Base-by-base conservation (phyloP, 2,329 filamentous ascomycete genomes). In the Metarhizium brunneum region DNA sequence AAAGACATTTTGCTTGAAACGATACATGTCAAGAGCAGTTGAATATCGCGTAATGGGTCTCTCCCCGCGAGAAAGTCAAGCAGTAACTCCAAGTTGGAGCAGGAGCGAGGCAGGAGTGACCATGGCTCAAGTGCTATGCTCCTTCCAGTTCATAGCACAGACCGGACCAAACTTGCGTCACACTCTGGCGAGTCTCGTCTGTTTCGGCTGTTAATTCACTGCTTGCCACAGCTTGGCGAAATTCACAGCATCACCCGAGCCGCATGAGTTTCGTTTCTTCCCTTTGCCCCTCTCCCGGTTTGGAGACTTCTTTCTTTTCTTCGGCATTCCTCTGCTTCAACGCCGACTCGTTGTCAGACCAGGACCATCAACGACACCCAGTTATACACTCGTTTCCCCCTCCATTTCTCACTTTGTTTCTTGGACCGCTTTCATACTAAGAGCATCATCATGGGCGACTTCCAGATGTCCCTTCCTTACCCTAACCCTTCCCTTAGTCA, bases 401-500 rank as follows among this genome's bases (percentile, higher is more conserved):
- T 54, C 25, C 45, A 48, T 54, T 38, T 48, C 32, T 40, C 29
- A 36, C 20, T 52, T 54, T 25, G 25, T 25, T 25, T 48, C 35
- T 54, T 53, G 50, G 25, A 38, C 35, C n/a, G 6, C 10, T 18
- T 40, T 48, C 43, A 49, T 48, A 11, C 29, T 38, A n/a, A 29
- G 1, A 43, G 42, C 13, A 53, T 6, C 45, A 69, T 69, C 65
- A 40, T 63, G 32, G 59, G 61, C 54, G 62, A 66, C 45, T 64
- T 65, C 42, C 62, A 59, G 16, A 58, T 68, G 42, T 67, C 68
- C 53, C 65, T 70, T 47, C 63, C 65, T 42, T 71, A 71, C 56
- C 68, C 66, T 25, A 69, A 70, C 47, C 64, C 61, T 18, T 65
- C 66, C 5, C 58, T 69, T n/a, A 61, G 62, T 16, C 66, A 70